Evolutionary conservation across 352 stramenopile species (phyloP).

Genomic region (Phytophthora fragariae): DNA sequence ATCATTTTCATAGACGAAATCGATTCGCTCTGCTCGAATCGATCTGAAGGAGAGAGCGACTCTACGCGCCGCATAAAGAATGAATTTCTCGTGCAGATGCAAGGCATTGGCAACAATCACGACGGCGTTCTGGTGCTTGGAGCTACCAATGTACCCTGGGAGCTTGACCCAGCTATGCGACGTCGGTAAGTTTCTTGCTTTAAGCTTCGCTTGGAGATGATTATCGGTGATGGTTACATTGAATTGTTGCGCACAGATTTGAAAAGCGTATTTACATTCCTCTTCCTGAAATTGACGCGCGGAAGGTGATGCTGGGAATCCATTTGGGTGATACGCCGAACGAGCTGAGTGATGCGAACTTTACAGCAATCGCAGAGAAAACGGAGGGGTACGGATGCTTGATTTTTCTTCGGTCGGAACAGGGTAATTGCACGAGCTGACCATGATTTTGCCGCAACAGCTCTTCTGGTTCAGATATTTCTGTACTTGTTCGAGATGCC

Average conservation of each 20-base stretch:
- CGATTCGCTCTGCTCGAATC: constrained; percentile 94
- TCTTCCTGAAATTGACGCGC: constrained; percentile 92
- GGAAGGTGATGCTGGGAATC: constrained; percentile 97
- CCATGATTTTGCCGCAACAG: constrained; percentile 32
- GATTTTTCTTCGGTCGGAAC: not conserved
- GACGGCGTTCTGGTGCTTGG: constrained; percentile 95
- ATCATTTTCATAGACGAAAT: constrained; percentile 99
- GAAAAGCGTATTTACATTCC: constrained; percentile 99
- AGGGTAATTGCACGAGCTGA: constrained; percentile 4
- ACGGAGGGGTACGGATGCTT: constrained; percentile 89
- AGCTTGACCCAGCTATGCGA: constrained; percentile 97
- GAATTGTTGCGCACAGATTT: constrained; percentile 79
- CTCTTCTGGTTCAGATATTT: constrained; percentile 97
- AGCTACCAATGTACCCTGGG: constrained; percentile 99
- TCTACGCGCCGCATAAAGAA: constrained; percentile 97
- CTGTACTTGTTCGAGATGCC: constrained; percentile 96
- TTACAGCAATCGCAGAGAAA: constrained; percentile 92
- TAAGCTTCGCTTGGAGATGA: not conserved
- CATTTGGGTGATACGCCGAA: constrained; percentile 98
- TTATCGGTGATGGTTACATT: constrained; percentile 5
- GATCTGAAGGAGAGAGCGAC: constrained; percentile 96
- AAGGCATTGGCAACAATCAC: constrained; percentile 94
- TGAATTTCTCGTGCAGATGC: constrained; percentile 98
- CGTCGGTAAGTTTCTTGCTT: constrained; percentile 74
- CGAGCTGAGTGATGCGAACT: constrained; percentile 94